Base-by-base conservation (phyloP, 352 stramenopile genomes). In the Pythium insidiosum region DNA sequence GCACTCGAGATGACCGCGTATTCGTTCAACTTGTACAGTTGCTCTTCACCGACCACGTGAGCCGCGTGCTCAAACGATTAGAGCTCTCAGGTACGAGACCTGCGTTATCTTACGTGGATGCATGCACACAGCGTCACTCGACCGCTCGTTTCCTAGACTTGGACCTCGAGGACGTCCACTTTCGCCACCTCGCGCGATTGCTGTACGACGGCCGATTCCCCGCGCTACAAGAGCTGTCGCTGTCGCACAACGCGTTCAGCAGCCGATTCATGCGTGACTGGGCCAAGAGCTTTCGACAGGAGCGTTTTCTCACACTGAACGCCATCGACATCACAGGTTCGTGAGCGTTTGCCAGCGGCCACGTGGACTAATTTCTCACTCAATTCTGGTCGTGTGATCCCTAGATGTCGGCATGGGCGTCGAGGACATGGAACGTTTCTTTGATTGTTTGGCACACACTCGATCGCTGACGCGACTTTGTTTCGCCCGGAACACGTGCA, bases 191-290 rank as follows among this genome's bases (percentile, higher is more conserved):
- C 10, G 47, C 63, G 9, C 43, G 37, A 30, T 46, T 87, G 20
- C 65, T 78, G 37, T 68, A 73, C 52, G 66, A 70, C 15, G 62
- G 63, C 7, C 47, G 50, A 3, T 87, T 84, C 35, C 68, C 59
- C 15, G 22, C 19, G 22, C 42, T 87, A 1, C 22, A 44, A 10
- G 26, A 29, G 36, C 31, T 87, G 0, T 55, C 55, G 15, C 18
- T 87, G 22, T 57, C 66, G 0, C 35, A 41, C 0, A 74, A 81
- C 31, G 37, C 60, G 6, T 87, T 83, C 31, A 74, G 61, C 19
- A 83, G 71, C 49, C 61, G 71, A 13, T 84, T 83, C 49, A 61
- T 87, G 46, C 58, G 71, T 30, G 71, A 84, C 30, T 84, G 64
- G 71, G 48, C 47, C 16, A 56, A 33, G 30, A 63, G 58, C n/a